Evolutionary conservation across 257 asterid genomes (phyloP), one percentile per base, ranked within the genome.

Genomic region (Scutellaria galericulata): DNA sequence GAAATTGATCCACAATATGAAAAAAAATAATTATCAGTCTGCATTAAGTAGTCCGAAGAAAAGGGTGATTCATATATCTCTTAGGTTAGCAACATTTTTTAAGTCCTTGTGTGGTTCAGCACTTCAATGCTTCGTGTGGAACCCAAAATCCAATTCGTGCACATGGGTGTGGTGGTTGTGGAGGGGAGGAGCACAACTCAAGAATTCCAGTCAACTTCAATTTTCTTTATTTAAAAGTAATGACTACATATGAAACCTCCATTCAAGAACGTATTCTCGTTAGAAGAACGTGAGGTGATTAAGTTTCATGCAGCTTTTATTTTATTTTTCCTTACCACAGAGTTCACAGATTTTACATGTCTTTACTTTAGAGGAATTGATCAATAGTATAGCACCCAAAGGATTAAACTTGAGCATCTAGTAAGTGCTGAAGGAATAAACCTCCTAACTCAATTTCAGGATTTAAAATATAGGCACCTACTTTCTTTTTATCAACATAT

Each of bases 361-460:
- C 14, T 50, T 51, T 35, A 42, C 37, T 3, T 31, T 2, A 58
- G 76, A 59, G 9, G 63, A 53, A 73, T 61, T 64, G 24, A 20
- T 52, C 59, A 37, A 64, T 9, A 9, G 58, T 8, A 5, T 45
- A 64, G 22, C 12, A 22, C 7, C 22, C 50, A 68, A 54, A 3
- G 18, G 47, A 9, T 40, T 48, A 15, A 72, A 71, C 44, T 57
- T 41, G n/a, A 39, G 45, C 64, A 48, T 70, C 46, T 41, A 50
- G 14, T 40, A 56, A 56, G 14, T 46, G 37, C 56, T 50, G 55
- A 45, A 73, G 22, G 48, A 63, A 41, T 27, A 31, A 46, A 46
- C 70, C 59, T 75, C 45, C 68, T 18, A 75, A 62, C 27, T n/a
- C 40, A 31, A 59, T 35, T 40, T 50, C 68, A 48, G 10, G 35